Evolutionary conservation across 768 basidiomycete species (phyloP), one percentile per base, ranked within the genome.

Genomic region (Coprinopsis marcescibilis): DNA sequence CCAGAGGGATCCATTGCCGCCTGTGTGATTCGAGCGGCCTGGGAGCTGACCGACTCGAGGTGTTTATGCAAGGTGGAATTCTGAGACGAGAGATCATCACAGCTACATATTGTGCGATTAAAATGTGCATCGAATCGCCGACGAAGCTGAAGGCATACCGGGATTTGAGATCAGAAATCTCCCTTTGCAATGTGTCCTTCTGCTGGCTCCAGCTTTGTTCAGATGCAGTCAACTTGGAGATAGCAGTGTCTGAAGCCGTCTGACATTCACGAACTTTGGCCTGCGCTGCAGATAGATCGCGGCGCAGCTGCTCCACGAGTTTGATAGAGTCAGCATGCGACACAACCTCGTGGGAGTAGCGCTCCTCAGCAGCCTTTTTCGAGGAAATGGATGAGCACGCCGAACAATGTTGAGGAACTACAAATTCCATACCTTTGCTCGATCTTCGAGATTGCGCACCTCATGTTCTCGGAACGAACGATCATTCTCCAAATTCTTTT

Each of bases 241-340:
- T 71, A 0, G 91, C 86, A 12, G 85, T 89, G 51, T 91, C 81
- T 5, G 83, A 79, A 2, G 77, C 71, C 8, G 77, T 73, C 26
- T 72, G 65, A 44, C 77, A 71, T 49, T 89, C 80, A 11, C 85
- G 72, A 7, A 78, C 73, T 7, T 73, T 57, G 1, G 68, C 58
- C 55, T 84, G 81, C 3, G 73, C 65, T 11, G 62, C 57, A 13
- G 70, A 58, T 3, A 93, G 67, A 33, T 89, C 78, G 41, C 78
- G 71, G 60, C 81, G 85, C 51, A 90, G 66, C 8, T 57, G 66
- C 10, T 83, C 78, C 10, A 89, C 73, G 11, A 69, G 52, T 65
- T 89, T 89, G 71, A 93, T 85, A 0, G 85, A 76, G 17, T 91
- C 89, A 0, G 91, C 90, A 60, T 94, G 91, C 1, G 86, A 71